Percentiles rank a stretch among this genome's conserved stretches.
phyloP scores from a whole-genome alignment of 768 basidiomycete species.

The Mycena filopes region DNA sequence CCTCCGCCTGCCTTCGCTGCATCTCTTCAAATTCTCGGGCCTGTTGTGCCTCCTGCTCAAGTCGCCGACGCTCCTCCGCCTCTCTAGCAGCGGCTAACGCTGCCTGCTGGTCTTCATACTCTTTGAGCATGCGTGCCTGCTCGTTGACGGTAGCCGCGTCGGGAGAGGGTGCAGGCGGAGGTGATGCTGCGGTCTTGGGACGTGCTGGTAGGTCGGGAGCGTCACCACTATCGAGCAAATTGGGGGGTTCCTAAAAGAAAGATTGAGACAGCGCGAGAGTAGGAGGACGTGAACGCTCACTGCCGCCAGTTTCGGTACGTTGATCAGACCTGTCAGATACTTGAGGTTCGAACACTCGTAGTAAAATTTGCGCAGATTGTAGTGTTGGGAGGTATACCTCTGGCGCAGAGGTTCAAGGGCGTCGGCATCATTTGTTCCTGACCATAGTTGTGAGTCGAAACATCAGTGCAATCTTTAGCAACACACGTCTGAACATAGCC shows the following conservation, averaged over 20 bases:
- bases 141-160: conserved; percentile 81
- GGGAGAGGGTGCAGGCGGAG: conserved; percentile 78
- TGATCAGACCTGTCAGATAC: conserved; percentile 96
- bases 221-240: conserved; percentile 82
- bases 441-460: conserved; percentile 14
- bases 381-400: conserved; percentile 91
- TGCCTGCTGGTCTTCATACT: conserved; percentile 97
- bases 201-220: conserved; percentile 91
- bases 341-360: conserved; percentile 99
- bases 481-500: conserved; percentile 93
- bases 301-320: conserved; percentile 96
- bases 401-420: conserved; percentile 89
- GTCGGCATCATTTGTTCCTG: conserved; percentile 91
- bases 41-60: conserved; percentile 80
- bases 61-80: conserved; percentile 82
- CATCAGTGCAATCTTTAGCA: neutral
- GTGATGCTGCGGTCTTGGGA: conserved; percentile 74
- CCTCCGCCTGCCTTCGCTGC: conserved; percentile 88
- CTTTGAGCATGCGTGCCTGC: conserved; percentile 93
- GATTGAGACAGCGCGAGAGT: neutral
- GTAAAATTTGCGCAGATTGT: conserved; percentile 95
- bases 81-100: conserved; percentile 85
- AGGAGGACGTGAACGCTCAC: conserved; percentile 64
- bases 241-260: conserved; percentile 88
- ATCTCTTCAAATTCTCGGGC: conserved; percentile 91